Evolutionary conservation across 2,329 filamentous ascomycete species (phyloP), one percentile per base, ranked within the genome.

Genomic region (Penicillium nordicum): DNA sequence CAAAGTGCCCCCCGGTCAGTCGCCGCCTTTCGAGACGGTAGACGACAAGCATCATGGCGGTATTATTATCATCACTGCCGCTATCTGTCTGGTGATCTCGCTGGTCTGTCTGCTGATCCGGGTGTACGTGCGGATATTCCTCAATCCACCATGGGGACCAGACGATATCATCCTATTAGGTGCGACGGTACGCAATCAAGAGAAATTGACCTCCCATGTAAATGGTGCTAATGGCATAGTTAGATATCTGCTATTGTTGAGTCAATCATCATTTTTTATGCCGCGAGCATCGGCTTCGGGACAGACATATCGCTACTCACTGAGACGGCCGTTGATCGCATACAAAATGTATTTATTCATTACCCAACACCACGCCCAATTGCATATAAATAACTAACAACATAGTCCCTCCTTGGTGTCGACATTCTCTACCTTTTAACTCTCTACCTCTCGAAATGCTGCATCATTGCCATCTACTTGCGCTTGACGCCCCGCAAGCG

Each of bases 41-140:
- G 68, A 68, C 23, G 56, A 60, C 25, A 57, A 57, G 29, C 70
- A 73, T 45, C 66, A 70, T 63, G 66, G 65, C 23, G 69, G 69
- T 18, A 56, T 67, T 12, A 67, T 72, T 21, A 66, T 72, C 27
- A 63, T 73, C 12, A 40, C 37, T 12, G 25, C 25, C 3, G 47
- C 47, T 5, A 30, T 41, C n/a, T 50, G 47, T 6, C 36, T 50
- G n/a, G 21, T 50, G 3, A 50, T 50, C 12, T 50, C 47, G 5
- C 47, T 50, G 5, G 34, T 50, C 9, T 50, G 47, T n/a, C 25
- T 50, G 1, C 25, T 50, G 5, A 50, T 50, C 2, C n/a, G 47
- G 27, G 36, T 41, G 2, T 50, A 41, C 12, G 47, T 50, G 36
- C 36, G 47, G 6, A 11, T 16, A 30, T 50, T 21, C 8, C 47